Conservation (phyloP, 768 basidiomycete genomes). For the Lentinula boryana region DNA sequence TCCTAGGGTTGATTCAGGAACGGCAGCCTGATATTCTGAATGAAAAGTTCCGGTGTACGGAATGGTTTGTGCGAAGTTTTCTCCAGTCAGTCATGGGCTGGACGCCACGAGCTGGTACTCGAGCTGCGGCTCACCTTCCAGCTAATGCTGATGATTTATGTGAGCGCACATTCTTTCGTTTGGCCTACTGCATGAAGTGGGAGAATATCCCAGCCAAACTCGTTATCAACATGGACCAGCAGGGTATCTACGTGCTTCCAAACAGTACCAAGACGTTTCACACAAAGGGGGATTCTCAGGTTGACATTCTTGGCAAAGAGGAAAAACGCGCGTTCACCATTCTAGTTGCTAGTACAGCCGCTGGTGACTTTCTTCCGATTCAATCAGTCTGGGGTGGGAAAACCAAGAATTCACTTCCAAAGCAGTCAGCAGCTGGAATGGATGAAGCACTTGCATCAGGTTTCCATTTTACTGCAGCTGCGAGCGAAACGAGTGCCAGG, state of each 20-base stretch:
- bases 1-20: constrained; percentile 10
- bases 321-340: constrained; percentile 20
- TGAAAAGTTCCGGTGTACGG: constrained; percentile 11
- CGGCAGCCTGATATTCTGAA: constrained; percentile 6
- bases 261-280: constrained; percentile 7
- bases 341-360: constrained; percentile 16
- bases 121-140: constrained; percentile 9
- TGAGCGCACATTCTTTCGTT: constrained; percentile 3
- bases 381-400: constrained; percentile 22
- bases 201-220: constrained; percentile 10
- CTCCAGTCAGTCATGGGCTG: background rate
- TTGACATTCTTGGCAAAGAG: constrained; percentile 14
- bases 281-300: constrained; percentile 10
- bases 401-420: constrained; percentile 13
- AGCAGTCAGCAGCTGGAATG: constrained; percentile 6
- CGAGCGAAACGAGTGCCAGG: constrained; percentile 14
- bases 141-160: constrained; percentile 5
- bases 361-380: constrained; percentile 23
- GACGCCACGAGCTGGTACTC: constrained; percentile 3
- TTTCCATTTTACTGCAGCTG: constrained; percentile 14
- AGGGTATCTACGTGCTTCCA: constrained; percentile 1
- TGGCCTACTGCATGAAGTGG: constrained; percentile 1
- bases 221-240: constrained; percentile 14
- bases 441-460: constrained; percentile 6
- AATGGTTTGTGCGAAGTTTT: constrained; percentile 10